Conservation (phyloP, 1,284 basidiomycete species). For the Leccinum fuscescens region DNA sequence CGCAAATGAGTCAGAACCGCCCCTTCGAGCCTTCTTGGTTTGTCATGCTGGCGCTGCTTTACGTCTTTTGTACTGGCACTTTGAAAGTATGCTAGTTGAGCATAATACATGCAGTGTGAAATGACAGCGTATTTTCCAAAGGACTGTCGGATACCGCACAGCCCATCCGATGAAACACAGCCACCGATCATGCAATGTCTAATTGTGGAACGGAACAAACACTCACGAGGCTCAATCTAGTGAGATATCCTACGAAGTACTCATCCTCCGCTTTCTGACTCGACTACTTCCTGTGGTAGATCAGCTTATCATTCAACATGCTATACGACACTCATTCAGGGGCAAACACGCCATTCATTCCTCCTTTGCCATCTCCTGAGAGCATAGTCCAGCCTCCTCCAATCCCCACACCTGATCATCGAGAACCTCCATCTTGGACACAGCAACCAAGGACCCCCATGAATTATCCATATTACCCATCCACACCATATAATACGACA, state of each 20-base stretch:
- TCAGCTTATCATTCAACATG: constrained; percentile 15
- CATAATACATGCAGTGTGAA: background rate
- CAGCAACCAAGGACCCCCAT: constrained; percentile 29
- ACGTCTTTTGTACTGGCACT: background rate
- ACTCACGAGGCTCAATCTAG: background rate
- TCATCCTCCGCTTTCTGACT: background rate
- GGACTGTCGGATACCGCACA: background rate
- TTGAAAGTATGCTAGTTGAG: background rate
- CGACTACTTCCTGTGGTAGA: background rate
- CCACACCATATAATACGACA: constrained; percentile 29
- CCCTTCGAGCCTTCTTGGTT: background rate
- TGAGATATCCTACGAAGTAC: constrained; percentile 7
- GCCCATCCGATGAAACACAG: constrained; percentile 20
- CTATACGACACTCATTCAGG: constrained; percentile 32
- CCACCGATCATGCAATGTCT: constrained; percentile 21
- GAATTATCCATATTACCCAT: constrained; percentile 32
- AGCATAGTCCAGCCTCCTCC: constrained; percentile 25
- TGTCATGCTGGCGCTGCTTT: background rate
- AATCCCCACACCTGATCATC: constrained; percentile 26
- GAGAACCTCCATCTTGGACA: constrained; percentile 25
- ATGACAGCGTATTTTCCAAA: too few species aligned
- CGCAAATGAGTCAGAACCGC: background rate
- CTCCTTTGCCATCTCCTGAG: constrained; percentile 33
- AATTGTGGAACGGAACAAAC: constrained; percentile 7
- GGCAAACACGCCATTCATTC: constrained; percentile 33